phyloP scores from a whole-genome alignment of 129 eudicot genomes.

The Centrapalus pauciflorus region DNA sequence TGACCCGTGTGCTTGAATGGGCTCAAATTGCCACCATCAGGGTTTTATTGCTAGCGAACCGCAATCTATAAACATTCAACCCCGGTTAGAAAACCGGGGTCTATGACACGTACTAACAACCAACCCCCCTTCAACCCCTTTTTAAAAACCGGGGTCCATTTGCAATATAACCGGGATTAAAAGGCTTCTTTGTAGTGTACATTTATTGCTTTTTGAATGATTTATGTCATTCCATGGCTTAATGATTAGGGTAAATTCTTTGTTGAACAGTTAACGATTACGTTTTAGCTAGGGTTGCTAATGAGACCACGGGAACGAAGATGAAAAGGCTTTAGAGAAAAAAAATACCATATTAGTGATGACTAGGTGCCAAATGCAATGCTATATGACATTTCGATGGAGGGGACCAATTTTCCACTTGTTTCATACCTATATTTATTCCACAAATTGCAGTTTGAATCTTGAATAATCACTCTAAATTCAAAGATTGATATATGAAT shows the following conservation, averaged over 20 bases:
- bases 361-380: constrained; percentile 13
- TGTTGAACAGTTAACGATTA: constrained; percentile 4
- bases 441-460: constrained; percentile 25
- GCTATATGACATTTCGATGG: constrained; percentile 17
- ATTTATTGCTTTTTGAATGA: too few species aligned
- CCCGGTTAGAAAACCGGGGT: too few species aligned
- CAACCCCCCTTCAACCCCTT: too few species aligned
- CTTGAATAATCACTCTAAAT: constrained; percentile 24
- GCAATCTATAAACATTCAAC: too few species aligned
- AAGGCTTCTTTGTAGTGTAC: too few species aligned
- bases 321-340: constrained; percentile 1
- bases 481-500: constrained; percentile 25
- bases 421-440: constrained; percentile 26
- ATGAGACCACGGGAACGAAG: constrained; percentile 11
- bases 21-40: too few species aligned
- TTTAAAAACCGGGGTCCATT: too few species aligned
- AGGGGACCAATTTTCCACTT: constrained; percentile 41
- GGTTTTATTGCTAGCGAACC: too few species aligned
- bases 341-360: constrained; percentile 28
- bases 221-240: too few species aligned
- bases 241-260: constrained; percentile 17
- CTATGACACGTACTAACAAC: too few species aligned
- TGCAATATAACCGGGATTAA: too few species aligned
- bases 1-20: too few species aligned
- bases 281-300: constrained; percentile 13